phyloP scores from a whole-genome alignment of 306 rosid species.

The Betula pendula region DNA sequence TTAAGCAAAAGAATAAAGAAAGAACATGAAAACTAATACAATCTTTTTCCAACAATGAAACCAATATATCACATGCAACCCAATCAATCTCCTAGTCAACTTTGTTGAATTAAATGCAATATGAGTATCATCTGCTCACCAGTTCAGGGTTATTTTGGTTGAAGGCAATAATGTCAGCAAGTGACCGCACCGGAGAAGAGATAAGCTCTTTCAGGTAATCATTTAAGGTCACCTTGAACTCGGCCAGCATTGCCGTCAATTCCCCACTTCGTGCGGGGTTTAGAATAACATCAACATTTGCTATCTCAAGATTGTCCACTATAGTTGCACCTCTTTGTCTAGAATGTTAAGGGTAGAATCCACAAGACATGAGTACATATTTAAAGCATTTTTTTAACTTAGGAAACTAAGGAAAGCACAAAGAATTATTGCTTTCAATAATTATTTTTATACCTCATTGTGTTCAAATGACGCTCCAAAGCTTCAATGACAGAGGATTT shows the following conservation, averaged over 20 bases:
- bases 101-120: background rate
- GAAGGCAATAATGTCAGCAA: slow-evolving; percentile 58
- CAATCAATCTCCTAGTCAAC: too few relatives aligned
- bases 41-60: too few relatives aligned
- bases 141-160: slow-evolving; percentile 45
- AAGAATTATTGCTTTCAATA: background rate
- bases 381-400: background rate
- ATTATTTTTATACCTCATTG: slow-evolving; percentile 37
- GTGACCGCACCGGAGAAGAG: slow-evolving; percentile 49
- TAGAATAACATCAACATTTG: slow-evolving; percentile 31
- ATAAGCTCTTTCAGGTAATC: slow-evolving; percentile 45
- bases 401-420: background rate
- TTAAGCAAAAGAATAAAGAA: too few relatives aligned
- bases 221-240: slow-evolving; percentile 53
- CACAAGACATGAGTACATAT: background rate
- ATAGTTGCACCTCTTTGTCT: slow-evolving; percentile 66
- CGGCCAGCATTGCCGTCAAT: slow-evolving; percentile 27
- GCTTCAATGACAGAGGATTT: slow-evolving; percentile 34
- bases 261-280: slow-evolving; percentile 45
- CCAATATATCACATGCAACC: too few relatives aligned
- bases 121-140: slow-evolving; percentile 31
- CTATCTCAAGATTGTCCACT: slow-evolving; percentile 59
- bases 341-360: background rate
- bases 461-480: slow-evolving; percentile 46
- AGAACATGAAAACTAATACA: too few relatives aligned